These are phyloP conservation scores for Aspergillus sparsus DNA, from an alignment of 495 filamentous ascomycete genomes.

Conservation along the genomic window DNA sequence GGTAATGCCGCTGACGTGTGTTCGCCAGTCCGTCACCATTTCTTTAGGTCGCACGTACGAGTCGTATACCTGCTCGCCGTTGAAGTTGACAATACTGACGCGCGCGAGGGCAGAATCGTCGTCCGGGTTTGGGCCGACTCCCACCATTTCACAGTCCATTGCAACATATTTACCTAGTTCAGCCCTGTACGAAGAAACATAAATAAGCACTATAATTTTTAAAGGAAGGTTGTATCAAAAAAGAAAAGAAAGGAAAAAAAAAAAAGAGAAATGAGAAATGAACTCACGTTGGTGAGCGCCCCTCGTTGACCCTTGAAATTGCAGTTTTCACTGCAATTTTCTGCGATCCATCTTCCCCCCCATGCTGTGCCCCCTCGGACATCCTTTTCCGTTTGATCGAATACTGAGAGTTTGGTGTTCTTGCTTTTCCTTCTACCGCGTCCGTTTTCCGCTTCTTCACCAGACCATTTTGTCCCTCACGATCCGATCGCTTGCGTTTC, in stretches of 20 bases:
- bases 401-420: slow-evolving; percentile 16
- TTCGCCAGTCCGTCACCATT: slow-evolving; percentile 84
- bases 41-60: slow-evolving; percentile 80
- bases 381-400: slow-evolving; percentile 38
- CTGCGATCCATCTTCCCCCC: slow-evolving; percentile 17
- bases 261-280: neutral
- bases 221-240: neutral
- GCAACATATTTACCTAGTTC: slow-evolving; percentile 84
- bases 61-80: slow-evolving; percentile 87
- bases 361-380: slow-evolving; percentile 25
- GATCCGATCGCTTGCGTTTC: slow-evolving; percentile 44
- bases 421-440: slow-evolving; percentile 30
- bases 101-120: slow-evolving; percentile 74
- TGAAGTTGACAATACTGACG: slow-evolving; percentile 87
- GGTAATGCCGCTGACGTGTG: slow-evolving; percentile 76
- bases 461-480: slow-evolving; percentile 33
- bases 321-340: slow-evolving; percentile 20
- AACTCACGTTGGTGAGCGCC: slow-evolving; percentile 48
- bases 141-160: slow-evolving; percentile 98
- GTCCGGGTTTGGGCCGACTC: slow-evolving; percentile 69
- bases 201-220: neutral
- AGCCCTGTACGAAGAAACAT: slow-evolving; percentile 31
- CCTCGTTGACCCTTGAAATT: slow-evolving; percentile 51
- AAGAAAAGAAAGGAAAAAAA: neutral
- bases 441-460: slow-evolving; percentile 44